Percentiles rank a stretch among this genome's conserved stretches.
Conservation (phyloP, 2,329 filamentous ascomycete genomes). For the Pseudocercospora macadamiae region DNA sequence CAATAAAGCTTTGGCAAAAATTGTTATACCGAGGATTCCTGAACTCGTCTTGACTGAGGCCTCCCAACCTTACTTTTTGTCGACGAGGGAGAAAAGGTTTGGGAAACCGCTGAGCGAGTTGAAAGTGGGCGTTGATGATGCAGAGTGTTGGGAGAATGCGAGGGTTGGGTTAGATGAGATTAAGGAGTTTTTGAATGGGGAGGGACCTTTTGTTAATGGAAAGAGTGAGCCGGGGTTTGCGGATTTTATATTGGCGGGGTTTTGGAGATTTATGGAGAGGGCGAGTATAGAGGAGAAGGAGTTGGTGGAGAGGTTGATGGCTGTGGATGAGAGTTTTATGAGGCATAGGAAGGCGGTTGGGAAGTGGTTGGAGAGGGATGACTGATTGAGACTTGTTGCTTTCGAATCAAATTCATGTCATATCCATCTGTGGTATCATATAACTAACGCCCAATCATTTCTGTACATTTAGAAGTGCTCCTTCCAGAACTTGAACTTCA, state of each 20-base stretch:
- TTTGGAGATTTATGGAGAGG: conserved; percentile 46
- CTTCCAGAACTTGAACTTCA: conserved; percentile 98
- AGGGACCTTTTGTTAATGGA: conserved; percentile 65
- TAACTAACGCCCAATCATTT: too few relatives aligned
- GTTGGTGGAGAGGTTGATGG: conserved; percentile 44
- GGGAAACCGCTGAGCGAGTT: conserved; percentile 60
- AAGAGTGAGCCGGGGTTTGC: conserved; percentile 53
- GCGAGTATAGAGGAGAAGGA: conserved; percentile 39
- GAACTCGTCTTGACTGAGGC: conserved; percentile 54
- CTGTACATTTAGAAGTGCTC: conserved; percentile 81
- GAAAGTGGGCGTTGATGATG: conserved; percentile 48
- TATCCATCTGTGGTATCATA: too few relatives aligned
- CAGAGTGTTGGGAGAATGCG: conserved; percentile 49
- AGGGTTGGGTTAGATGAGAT: conserved; percentile 46
- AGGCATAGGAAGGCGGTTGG: conserved; percentile 45
- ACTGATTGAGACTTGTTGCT: too few relatives aligned
- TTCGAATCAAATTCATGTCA: too few relatives aligned
- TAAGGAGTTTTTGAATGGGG: conserved; percentile 33
- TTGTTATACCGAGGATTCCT: conserved; percentile 56
- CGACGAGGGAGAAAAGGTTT: conserved; percentile 52
- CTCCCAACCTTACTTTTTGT: conserved; percentile 59
- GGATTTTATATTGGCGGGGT: conserved; percentile 58
- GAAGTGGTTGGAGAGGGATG: conserved; percentile 45
- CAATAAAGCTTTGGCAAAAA: conserved; percentile 43
- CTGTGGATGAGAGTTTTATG: conserved; percentile 42